These are phyloP conservation scores for Phoma herbarum DNA, from an alignment of 2,329 filamentous ascomycete genomes.

Conservation along the genomic window DNA sequence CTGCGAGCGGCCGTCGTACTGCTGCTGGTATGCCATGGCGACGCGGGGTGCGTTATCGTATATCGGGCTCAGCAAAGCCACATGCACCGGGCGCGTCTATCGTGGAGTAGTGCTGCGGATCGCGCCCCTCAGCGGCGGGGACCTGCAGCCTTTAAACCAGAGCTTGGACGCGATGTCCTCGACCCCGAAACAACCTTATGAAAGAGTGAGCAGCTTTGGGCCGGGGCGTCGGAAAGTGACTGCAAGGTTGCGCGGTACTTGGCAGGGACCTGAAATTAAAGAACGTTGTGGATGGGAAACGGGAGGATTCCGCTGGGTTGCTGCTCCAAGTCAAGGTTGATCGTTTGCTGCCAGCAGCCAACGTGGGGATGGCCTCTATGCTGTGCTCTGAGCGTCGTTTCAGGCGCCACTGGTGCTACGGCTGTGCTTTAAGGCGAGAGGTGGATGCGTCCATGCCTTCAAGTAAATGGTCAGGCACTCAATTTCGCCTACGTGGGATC, in stretches of 20 bases:
- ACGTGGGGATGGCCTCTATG: constrained; percentile 20
- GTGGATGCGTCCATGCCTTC: constrained; percentile 24
- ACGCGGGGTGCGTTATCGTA: constrained; percentile 22
- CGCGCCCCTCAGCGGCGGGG: constrained; percentile 33
- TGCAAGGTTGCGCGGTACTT: constrained; percentile 30
- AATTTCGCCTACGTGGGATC: constrained; percentile 24
- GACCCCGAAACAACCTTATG: constrained; percentile 11
- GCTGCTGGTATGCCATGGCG: constrained; percentile 54
- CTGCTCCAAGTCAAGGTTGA: constrained; percentile 5
- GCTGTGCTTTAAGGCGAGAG: constrained; percentile 33
- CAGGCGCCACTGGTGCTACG: constrained; percentile 38
- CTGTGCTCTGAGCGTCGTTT: constrained; percentile 25
- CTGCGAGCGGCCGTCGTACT: constrained; percentile 47
- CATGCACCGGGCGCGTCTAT: constrained; percentile 29
- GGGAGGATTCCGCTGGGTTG: constrained; percentile 15
- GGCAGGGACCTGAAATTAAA: constrained; percentile 36
- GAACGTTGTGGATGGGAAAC: constrained; percentile 19
- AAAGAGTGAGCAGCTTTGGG: constrained; percentile 16
- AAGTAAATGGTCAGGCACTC: constrained; percentile 20
- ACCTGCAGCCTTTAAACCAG: constrained; percentile 26
- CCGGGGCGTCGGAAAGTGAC: constrained; percentile 15
- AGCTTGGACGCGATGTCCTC: constrained; percentile 25
- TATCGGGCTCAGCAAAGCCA: constrained; percentile 28
- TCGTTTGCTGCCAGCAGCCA: constrained; percentile 23
- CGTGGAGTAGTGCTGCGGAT: constrained; percentile 30